phyloP scores from a whole-genome alignment of 2,329 filamentous ascomycete genomes.

The Microdochium paspali region DNA sequence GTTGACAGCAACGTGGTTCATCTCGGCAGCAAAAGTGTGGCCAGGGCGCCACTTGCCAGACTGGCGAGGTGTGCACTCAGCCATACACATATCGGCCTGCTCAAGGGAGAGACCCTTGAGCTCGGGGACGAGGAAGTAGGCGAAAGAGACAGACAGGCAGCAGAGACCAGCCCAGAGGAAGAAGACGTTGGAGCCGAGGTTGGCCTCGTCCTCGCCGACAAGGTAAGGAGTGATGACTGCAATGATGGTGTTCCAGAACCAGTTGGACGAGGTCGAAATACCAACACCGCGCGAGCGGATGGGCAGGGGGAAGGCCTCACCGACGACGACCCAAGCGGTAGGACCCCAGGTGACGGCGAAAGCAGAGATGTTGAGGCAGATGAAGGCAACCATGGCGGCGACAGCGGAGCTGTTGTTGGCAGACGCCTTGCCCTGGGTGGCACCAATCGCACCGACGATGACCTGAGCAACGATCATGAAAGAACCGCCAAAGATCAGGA shows the following conservation, averaged over 20 bases:
- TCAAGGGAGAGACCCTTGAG: conserved; percentile 67
- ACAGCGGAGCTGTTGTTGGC: conserved; percentile 23
- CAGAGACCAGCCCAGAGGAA: conserved; percentile 56
- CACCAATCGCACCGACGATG: conserved; percentile 55
- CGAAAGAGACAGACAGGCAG: conserved; percentile 42
- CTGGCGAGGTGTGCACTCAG: conserved; percentile 32
- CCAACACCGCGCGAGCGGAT: conserved; percentile 65
- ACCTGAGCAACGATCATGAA: conserved; percentile 65
- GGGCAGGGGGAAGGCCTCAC: conserved; percentile 67
- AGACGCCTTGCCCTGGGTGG: conserved; percentile 25
- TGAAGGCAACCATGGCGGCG: conserved; percentile 59
- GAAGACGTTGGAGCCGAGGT: conserved; percentile 33
- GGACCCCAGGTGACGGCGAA: conserved; percentile 72
- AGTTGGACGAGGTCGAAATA: conserved; percentile 64
- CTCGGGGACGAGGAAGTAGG: conserved; percentile 56
- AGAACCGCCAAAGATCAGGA: conserved; percentile 59
- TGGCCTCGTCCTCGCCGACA: conserved; percentile 39
- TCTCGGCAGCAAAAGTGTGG: conserved; percentile 23
- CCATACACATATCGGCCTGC: conserved; percentile 59
- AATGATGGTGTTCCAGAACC: conserved; percentile 58
- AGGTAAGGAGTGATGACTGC: conserved; percentile 63
- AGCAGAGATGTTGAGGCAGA: conserved; percentile 73
- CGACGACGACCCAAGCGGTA: conserved; percentile 58
- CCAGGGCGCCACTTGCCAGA: conserved; percentile 22
- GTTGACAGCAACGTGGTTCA: conserved; percentile 12